Evolutionary conservation across 2,329 filamentous ascomycete species (phyloP), one percentile per base, ranked within the genome.

Genomic region (Colletotrichum sp.): DNA sequence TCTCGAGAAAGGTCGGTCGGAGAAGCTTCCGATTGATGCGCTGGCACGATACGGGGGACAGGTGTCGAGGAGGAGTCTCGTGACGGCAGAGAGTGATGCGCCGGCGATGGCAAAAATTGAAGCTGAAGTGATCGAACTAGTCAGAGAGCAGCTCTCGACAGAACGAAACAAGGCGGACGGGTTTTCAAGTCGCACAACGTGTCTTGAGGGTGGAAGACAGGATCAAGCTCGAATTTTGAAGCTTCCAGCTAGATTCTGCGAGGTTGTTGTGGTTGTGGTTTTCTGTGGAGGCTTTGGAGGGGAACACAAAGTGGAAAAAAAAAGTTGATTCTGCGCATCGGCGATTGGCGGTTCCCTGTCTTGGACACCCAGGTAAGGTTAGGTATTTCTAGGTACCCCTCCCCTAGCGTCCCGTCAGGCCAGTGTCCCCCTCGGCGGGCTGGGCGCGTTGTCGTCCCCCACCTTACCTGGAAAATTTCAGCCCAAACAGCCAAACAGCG

Each of bases 151-250:
- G 28, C 15, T 68, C 49, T 34, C 65, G 21, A 64, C 62, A 64
- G 62, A 15, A 64, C 62, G 62, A 36, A 64, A 9, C 21, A 26
- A 26, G 10, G 18, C 4, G 10, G 5, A 69, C 21, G 26, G 21
- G 30, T 1, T 49, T 32, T 24, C 28, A 24, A 18, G 16, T 66
- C 28, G 55, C 71, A 67, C 62, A 55, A 60, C 36, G 34, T 12
- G 52, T 8, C 28, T 34, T 32, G 32, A 21, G 8, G 8, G 21
- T 32, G 52, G 28, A 9, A 62, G 32, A 26, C 30, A 62, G 26
- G n/a, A 62, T 21, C n/a, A 62, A 69, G 49, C 30, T 55, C 16
- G 55, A 73, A 73, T 73, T 76, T 76, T 76, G 70, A 64, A 76
- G 70, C 64, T 76, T 30, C 12, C 21, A 21, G 21, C 44, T 32